These are phyloP conservation scores for Arthroderma sp. DNA, from an alignment of 2,329 filamentous ascomycete genomes.

Conservation along the genomic window DNA sequence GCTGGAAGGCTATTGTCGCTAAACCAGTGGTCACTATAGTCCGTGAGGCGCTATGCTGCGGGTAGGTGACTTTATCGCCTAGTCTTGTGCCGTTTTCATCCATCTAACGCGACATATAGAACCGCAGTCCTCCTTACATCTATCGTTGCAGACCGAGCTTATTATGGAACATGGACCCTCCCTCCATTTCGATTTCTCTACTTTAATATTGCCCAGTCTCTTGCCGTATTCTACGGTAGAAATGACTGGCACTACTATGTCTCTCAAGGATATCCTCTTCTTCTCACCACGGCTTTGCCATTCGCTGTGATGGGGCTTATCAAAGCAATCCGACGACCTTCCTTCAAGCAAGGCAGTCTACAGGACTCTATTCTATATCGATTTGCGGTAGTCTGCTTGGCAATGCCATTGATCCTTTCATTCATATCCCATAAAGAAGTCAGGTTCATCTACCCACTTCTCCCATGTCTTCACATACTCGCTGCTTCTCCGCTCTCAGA, in stretches of 20 bases:
- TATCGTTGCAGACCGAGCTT: conserved; percentile 55
- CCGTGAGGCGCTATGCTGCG: conserved; percentile 52
- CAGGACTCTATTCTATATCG: conserved; percentile 34
- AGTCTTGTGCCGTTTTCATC: neutral
- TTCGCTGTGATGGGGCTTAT: conserved; percentile 57
- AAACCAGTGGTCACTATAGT: conserved; percentile 36
- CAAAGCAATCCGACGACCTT: conserved; percentile 30
- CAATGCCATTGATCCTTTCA: conserved; percentile 54
- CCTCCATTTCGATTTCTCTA: conserved; percentile 77
- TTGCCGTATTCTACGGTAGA: conserved; percentile 83
- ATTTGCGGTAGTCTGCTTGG: conserved; percentile 45
- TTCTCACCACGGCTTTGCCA: conserved; percentile 71
- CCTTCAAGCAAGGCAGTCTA: conserved; percentile 10
- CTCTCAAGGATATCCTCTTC: conserved; percentile 73
- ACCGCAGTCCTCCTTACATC: conserved; percentile 49
- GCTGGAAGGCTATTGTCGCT: neutral
- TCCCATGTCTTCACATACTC: conserved; percentile 74
- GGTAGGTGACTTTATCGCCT: conserved; percentile 18
- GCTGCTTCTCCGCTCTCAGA: conserved; percentile 52
- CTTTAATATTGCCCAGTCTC: conserved; percentile 77
- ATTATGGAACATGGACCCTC: conserved; percentile 77
- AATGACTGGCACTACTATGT: conserved; percentile 92
- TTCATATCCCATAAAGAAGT: conserved; percentile 90
- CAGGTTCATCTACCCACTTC: conserved; percentile 85
- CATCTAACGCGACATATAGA: conserved; percentile 1